Percentiles rank a stretch among this genome's conserved stretches.
These are phyloP conservation scores for Alternaria solani DNA, from an alignment of 2,329 filamentous ascomycete species.

Conservation along the genomic window DNA sequence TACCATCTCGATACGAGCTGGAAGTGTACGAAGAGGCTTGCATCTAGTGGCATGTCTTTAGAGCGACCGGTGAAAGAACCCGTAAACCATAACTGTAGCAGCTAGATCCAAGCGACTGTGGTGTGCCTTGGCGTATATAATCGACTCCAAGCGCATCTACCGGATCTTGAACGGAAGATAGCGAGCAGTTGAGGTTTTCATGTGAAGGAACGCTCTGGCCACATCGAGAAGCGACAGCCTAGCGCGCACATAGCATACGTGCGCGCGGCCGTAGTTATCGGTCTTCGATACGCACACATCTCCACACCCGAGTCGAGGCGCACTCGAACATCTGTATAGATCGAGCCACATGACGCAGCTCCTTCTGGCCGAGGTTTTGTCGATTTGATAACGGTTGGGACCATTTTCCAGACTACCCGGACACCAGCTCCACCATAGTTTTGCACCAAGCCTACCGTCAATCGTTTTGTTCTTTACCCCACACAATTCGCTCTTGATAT, in stretches of 20 bases:
- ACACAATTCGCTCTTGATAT: not conserved
- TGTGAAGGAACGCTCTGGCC: not conserved
- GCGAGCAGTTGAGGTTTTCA: not conserved
- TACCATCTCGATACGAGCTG: not conserved
- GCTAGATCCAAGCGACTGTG: not conserved
- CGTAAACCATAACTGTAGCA: not conserved
- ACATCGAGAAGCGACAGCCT: not conserved
- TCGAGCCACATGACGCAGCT: slow-evolving; percentile 1
- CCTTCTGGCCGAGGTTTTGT: not conserved
- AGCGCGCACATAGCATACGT: slow-evolving; percentile 3
- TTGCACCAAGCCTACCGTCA: not conserved
- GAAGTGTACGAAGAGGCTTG: slow-evolving; percentile 1
- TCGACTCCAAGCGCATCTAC: not conserved
- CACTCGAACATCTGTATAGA: not conserved
- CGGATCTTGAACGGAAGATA: not conserved
- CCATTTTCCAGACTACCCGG: not conserved
- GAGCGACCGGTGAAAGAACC: not conserved
- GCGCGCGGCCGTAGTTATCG: not conserved
- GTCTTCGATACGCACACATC: not conserved
- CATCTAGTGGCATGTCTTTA: not conserved
- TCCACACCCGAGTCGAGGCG: not conserved
- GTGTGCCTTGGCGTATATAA: not conserved
- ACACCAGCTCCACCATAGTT: not conserved
- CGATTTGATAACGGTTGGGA: not conserved
- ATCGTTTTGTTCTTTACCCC: not conserved